Evolutionary conservation across 768 basidiomycete genomes (phyloP), one percentile per base, ranked within the genome.

Genomic region (Pleurotus pulmonarius): DNA sequence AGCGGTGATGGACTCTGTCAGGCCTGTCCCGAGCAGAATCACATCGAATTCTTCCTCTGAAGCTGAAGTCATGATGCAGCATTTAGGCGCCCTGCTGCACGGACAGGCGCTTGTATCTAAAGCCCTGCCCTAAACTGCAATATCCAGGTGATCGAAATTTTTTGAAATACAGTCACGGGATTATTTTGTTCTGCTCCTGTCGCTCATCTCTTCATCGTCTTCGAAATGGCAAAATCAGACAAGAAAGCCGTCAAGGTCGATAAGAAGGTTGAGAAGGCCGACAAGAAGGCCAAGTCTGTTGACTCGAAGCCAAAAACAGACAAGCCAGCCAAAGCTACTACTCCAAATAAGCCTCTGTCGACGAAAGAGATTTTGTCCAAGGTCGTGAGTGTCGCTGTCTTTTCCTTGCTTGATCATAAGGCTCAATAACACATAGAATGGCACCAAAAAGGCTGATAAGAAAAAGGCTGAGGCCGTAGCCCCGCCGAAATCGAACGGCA

Each of bases 1-100:
- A 61, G 94, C 92, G 49, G 81, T 70, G 37, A 98, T 92, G 9
- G 93, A 93, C 65, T 95, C 87, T 37, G 87, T 79, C 3, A 98
- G 73, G 1, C 88, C 90, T n/a, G 90, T 92, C 4, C 90, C 89
- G 46, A 91, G 68, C 40, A 92, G 73, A 39, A 88, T 74, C 26
- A 82, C 81, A 60, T 92, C 88, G 60, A 90, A 88, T 38, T 72
- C 65, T 57, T 77, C 75, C 24, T 16, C 46, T 15, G 13, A 8
- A 15, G 24, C n/a, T 6, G 46, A 15, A 24, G 41, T 16, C 41
- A 44, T 44, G 41, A 44, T 44, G 6, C n/a, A 2, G 41, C 13
- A 44, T 9, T 22, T 44, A 44, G 20, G 5, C 41, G 41, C 41
- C 41, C 11, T 0, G 41, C 9, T 44, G 20, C 41, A 16, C 41